Conservation (phyloP, 2,329 filamentous ascomycete genomes). For the Diplodia scrobiculata region DNA sequence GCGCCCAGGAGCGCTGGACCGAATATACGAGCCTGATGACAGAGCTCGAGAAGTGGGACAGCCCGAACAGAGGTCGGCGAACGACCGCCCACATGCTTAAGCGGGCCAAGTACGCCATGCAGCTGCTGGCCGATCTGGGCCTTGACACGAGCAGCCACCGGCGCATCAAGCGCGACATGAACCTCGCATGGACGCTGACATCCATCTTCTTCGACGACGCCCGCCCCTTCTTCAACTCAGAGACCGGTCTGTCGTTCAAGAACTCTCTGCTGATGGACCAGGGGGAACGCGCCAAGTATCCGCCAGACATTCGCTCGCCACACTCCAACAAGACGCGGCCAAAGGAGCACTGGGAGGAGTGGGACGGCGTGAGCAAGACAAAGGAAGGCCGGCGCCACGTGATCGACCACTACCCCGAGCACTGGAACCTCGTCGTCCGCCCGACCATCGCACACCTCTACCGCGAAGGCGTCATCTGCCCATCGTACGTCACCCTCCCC, state of each 20-base stretch:
- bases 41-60: conserved; percentile 8
- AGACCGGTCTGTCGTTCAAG: conserved; percentile 41
- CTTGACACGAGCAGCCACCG: conserved; percentile 40
- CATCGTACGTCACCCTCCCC: conserved; percentile 33
- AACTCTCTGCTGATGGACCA: conserved; percentile 47
- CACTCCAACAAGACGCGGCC: conserved; percentile 45
- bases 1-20: conserved; percentile 44
- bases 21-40: conserved; percentile 34
- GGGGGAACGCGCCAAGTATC: conserved; percentile 43
- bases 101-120: conserved; percentile 23
- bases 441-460: conserved; percentile 52
- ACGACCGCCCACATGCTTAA: neutral
- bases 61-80: neutral
- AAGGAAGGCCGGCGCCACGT: neutral
- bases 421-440: conserved; percentile 48
- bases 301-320: conserved; percentile 45
- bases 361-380: conserved; percentile 34
- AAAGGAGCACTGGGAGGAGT: conserved; percentile 46
- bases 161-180: conserved; percentile 38
- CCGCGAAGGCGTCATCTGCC: conserved; percentile 50
- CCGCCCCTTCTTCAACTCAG: conserved; percentile 43
- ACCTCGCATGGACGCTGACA: conserved; percentile 42
- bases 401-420: conserved; percentile 40
- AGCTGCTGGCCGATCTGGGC: conserved; percentile 35
- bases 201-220: conserved; percentile 45